Evolutionary conservation across 2,329 filamentous ascomycete genomes (phyloP).

Genomic region (Alternaria tenuissima): DNA sequence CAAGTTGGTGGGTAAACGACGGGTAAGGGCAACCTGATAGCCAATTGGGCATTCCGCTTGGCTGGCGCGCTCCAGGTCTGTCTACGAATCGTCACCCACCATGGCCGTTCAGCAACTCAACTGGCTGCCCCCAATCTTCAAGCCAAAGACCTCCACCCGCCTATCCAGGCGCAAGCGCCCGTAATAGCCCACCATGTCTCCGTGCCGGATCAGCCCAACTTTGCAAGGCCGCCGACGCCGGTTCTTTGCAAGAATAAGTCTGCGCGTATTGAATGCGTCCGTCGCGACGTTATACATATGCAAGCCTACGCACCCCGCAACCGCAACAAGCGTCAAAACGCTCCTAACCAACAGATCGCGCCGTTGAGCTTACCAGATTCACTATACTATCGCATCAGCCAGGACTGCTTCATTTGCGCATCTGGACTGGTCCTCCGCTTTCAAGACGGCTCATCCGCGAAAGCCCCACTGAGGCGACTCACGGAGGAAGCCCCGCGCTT

Average conservation of each 20-base stretch:
- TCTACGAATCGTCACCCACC: constrained; percentile 48
- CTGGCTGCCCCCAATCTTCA: constrained; percentile 38
- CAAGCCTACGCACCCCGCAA: constrained; percentile 37
- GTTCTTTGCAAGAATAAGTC: constrained; percentile 23
- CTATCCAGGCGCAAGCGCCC: constrained; percentile 50
- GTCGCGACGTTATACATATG: constrained; percentile 46
- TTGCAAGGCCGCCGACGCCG: constrained; percentile 35
- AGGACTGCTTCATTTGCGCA: constrained; percentile 29
- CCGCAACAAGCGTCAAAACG: constrained; percentile 33
- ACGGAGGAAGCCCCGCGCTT: constrained; percentile 41
- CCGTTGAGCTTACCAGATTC: constrained; percentile 21
- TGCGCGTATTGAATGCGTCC: constrained; percentile 37
- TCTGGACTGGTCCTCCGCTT: constrained; percentile 30
- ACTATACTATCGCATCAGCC: constrained; percentile 23
- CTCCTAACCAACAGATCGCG: constrained; percentile 39
- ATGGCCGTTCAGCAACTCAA: constrained; percentile 39
- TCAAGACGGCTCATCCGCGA: constrained; percentile 36
- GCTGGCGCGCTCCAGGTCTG: constrained; percentile 40
- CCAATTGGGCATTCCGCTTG: constrained; percentile 40
- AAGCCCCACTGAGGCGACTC: constrained; percentile 44
- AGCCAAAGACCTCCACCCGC: constrained; percentile 40
- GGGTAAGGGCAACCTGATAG: constrained; percentile 29
- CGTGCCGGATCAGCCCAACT: constrained; percentile 39
- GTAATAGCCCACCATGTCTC: constrained; percentile 39
- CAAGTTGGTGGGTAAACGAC: constrained; percentile 36